These are phyloP conservation scores for Ophiostoma sp. DNA, from an alignment of 2,329 filamentous ascomycete species.

Conservation along the genomic window DNA sequence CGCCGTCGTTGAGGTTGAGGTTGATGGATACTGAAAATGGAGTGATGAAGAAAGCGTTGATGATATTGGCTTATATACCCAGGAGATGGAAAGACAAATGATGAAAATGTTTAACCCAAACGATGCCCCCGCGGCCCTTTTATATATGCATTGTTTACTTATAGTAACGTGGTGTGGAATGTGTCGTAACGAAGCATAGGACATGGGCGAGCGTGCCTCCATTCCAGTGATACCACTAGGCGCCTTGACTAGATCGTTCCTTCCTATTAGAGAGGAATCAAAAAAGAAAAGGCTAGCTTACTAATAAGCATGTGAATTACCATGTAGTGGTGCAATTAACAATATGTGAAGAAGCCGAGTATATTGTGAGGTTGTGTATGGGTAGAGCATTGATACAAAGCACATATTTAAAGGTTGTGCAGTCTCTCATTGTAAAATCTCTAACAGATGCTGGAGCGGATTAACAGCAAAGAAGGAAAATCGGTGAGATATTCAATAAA, in stretches of 20 bases:
- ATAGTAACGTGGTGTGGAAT: not conserved
- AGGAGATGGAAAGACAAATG: constrained; percentile 1
- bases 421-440: no score
- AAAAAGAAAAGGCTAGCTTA: no score
- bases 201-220: not conserved
- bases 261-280: not conserved
- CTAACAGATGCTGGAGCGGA: no score
- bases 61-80: not conserved
- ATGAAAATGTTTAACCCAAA: not conserved
- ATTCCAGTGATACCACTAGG: not conserved
- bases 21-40: constrained; percentile 8
- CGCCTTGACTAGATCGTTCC: not conserved
- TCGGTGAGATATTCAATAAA: no score
- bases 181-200: not conserved
- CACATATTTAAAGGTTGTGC: no score
- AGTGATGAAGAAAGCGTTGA: not conserved
- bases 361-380: no score
- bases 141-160: not conserved
- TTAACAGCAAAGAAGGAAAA: no score
- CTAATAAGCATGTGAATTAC: no score
- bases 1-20: not conserved
- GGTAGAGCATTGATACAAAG: no score
- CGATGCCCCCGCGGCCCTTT: not conserved
- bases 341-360: not conserved
- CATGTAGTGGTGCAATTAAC: no score